Percentiles rank a stretch among this genome's conserved stretches.
Conservation (phyloP, 768 basidiomycete genomes). For the Rhodocollybia butyracea region DNA sequence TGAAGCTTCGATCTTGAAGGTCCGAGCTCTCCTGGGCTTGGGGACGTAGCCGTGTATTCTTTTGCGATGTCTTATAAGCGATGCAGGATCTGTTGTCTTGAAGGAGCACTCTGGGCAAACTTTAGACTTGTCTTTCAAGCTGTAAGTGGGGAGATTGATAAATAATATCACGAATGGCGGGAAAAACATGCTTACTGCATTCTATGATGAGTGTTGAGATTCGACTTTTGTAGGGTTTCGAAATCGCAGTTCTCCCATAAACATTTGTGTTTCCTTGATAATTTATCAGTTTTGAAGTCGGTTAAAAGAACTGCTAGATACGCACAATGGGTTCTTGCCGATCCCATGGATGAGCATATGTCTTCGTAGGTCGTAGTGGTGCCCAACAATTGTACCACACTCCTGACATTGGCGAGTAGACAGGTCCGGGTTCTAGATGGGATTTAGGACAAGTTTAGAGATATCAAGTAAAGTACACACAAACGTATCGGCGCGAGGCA, state of each 20-base stretch:
- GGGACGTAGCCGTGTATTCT: constrained; percentile 2
- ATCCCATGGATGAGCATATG: background rate
- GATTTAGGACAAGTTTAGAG: background rate
- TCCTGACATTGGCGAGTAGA: background rate
- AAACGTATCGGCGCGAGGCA: background rate
- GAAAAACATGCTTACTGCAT: background rate
- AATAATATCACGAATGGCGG: background rate
- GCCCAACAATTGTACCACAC: background rate
- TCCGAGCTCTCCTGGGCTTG: background rate
- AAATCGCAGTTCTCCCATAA: background rate
- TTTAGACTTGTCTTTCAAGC: background rate
- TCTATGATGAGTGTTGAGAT: background rate
- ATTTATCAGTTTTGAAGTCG: background rate
- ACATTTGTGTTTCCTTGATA: background rate
- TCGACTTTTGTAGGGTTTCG: background rate
- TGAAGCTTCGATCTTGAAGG: background rate
- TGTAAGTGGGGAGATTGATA: background rate
- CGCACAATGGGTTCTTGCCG: background rate
- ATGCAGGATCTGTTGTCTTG: background rate
- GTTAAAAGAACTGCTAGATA: background rate
- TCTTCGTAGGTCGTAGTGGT: background rate
- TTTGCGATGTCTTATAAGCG: constrained; percentile 1
- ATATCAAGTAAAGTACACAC: background rate
- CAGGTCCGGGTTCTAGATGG: background rate
- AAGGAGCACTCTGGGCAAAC: background rate